Evolutionary conservation across 352 stramenopile species (phyloP).

Genomic region (Globisporangium viniferum): DNA sequence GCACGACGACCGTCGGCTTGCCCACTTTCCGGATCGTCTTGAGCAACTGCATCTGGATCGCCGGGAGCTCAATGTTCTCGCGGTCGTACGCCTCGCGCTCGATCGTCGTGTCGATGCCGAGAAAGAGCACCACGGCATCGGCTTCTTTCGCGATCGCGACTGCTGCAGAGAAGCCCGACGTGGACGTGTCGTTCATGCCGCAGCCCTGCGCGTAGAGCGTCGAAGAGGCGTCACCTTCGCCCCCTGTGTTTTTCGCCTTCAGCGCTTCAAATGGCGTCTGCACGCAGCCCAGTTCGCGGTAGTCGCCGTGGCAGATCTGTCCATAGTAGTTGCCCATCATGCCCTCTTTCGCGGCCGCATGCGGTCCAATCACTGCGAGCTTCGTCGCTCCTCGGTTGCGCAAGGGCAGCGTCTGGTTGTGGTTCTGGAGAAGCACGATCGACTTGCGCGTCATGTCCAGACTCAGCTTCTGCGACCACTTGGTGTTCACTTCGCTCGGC

Average conservation of each 20-base stretch:
- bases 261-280: conserved; percentile 74
- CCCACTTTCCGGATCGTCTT: conserved; percentile 51
- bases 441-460: conserved; percentile 79
- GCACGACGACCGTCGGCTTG: conserved; percentile 75
- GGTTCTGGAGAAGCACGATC: conserved; percentile 94
- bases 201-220: conserved; percentile 45
- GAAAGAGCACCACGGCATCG: conserved; percentile 68
- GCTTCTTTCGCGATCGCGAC: conserved; percentile 33
- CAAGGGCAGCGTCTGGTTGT: conserved; percentile 65
- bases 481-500: conserved; percentile 71
- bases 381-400: conserved; percentile 28
- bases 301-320: conserved; percentile 80
- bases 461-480: conserved; percentile 55
- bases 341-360: conserved; percentile 50
- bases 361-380: conserved; percentile 80
- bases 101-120: conserved; percentile 82
- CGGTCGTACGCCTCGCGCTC: conserved; percentile 76
- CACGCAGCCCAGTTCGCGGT: conserved; percentile 60
- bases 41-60: conserved; percentile 74
- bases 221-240: conserved; percentile 6
- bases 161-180: conserved; percentile 44
- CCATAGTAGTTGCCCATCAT: conserved; percentile 87
- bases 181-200: conserved; percentile 67
- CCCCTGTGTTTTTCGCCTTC: conserved; percentile 30
- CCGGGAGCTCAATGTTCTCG: conserved; percentile 66